Evolutionary conservation across 1,139 yeast genomes (phyloP).

Genomic region (Diutina siamensis): DNA sequence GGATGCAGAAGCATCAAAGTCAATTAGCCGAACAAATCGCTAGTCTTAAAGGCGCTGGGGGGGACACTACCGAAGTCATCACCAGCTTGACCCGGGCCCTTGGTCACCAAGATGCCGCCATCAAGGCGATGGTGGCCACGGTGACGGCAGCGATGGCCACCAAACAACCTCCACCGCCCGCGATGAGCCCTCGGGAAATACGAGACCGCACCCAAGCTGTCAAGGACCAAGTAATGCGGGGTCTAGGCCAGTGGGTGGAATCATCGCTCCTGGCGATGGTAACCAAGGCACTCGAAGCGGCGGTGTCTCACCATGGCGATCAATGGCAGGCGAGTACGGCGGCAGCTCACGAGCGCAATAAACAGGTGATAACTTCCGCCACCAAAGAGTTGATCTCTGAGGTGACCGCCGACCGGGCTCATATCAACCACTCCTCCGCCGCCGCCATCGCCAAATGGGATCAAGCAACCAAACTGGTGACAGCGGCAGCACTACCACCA

Average conservation of each 20-base stretch:
- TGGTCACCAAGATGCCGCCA: not conserved
- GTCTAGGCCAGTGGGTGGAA: not conserved
- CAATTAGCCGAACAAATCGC: not conserved
- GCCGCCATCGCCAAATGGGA: not conserved
- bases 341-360: not conserved
- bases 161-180: not conserved
- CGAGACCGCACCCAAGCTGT: not conserved
- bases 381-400: not conserved
- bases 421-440: not conserved
- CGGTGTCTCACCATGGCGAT: not conserved
- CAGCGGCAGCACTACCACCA: not conserved
- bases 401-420: not conserved
- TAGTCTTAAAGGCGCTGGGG: not conserved
- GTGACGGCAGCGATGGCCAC: not conserved
- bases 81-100: not conserved
- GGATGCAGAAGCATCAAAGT: not conserved
- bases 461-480: not conserved
- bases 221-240: not conserved
- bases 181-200: not conserved
- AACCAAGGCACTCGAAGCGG: not conserved
- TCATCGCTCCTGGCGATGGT: not conserved
- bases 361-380: not conserved
- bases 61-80: not conserved
- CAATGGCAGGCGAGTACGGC: not conserved
- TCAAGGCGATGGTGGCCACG: not conserved